phyloP scores from a whole-genome alignment of 805 yeast genomes.

The Hanseniaspora valbyensis region DNA sequence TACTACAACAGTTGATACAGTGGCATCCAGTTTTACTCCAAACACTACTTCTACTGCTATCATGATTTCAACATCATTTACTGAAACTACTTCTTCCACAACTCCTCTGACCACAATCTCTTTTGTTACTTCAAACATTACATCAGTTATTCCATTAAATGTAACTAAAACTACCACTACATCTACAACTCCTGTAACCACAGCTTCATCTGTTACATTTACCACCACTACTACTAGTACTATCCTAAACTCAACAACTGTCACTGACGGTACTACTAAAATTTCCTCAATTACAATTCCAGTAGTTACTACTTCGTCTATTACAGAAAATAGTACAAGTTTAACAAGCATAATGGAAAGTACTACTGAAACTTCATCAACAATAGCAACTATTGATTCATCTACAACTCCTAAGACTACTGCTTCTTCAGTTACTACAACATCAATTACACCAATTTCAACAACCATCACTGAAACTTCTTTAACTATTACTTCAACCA shows the following conservation, averaged over 20 bases:
- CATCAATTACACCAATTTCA: too few species aligned
- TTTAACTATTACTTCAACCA: too few species aligned
- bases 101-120: neutral
- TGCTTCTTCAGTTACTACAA: too few species aligned
- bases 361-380: too few species aligned
- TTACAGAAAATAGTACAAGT: too few species aligned
- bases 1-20: neutral
- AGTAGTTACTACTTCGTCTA: neutral
- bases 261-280: neutral
- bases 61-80: slow-evolving; percentile 10
- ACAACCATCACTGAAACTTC: too few species aligned
- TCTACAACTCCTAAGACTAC: too few species aligned
- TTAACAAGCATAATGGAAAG: too few species aligned
- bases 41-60: neutral
- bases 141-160: neutral
- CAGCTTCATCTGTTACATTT: slow-evolving; percentile 12
- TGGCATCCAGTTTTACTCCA: neutral
- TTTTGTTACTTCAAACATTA: neutral
- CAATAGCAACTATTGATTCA: too few species aligned
- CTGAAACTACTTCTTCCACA: slow-evolving; percentile 11
- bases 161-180: too few species aligned
- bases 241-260: slow-evolving; percentile 12
- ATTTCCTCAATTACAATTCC: neutral
- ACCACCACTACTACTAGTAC: slow-evolving; percentile 16
- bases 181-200: neutral